Percentiles rank a stretch among this genome's conserved stretches.
Conservation (phyloP, 1,284 basidiomycete genomes). For the Agroathelia rolfsii region DNA sequence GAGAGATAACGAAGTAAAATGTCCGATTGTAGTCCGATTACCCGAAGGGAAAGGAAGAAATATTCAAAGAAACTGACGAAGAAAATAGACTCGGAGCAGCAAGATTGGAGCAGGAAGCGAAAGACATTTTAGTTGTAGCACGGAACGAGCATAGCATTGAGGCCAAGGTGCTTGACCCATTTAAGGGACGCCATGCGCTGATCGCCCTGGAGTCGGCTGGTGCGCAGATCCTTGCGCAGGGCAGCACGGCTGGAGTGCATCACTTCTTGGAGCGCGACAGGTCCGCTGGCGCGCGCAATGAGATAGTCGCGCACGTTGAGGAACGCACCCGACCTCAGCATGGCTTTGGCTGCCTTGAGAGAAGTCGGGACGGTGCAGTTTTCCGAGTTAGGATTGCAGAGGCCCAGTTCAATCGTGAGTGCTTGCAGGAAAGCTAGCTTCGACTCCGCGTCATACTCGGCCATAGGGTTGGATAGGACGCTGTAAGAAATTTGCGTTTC, state of each 20-base stretch:
- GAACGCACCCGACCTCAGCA: conserved; percentile 56
- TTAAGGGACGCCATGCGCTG: conserved; percentile 33
- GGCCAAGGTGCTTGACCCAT: conserved; percentile 55
- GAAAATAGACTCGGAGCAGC: too few relatives aligned
- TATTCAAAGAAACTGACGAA: too few relatives aligned
- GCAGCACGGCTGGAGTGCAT: conserved; percentile 53
- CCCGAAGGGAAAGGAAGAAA: too few relatives aligned
- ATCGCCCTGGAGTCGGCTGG: conserved; percentile 37
- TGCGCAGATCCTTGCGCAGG: conserved; percentile 46
- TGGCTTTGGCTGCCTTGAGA: conserved; percentile 47
- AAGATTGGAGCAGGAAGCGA: too few relatives aligned
- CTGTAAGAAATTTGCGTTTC: conserved; percentile 20
- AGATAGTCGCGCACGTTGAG: conserved; percentile 66
- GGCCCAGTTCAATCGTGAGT: conserved; percentile 45
- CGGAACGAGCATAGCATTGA: conserved; percentile 51
- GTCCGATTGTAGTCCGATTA: too few relatives aligned
- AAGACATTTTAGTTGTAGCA: conserved; percentile 20
- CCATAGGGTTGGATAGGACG: conserved; percentile 42
- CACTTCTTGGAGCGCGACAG: conserved; percentile 45
- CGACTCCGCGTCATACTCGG: conserved; percentile 33
- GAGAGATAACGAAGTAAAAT: too few relatives aligned
- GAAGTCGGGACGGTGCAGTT: conserved; percentile 36
- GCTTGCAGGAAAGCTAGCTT: conserved; percentile 40
- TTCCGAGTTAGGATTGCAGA: conserved; percentile 27
- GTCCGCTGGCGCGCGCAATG: conserved; percentile 50